Base-by-base conservation (phyloP, 371 early-diverging fungal genomes). In the Capniomyces stellatus region DNA sequence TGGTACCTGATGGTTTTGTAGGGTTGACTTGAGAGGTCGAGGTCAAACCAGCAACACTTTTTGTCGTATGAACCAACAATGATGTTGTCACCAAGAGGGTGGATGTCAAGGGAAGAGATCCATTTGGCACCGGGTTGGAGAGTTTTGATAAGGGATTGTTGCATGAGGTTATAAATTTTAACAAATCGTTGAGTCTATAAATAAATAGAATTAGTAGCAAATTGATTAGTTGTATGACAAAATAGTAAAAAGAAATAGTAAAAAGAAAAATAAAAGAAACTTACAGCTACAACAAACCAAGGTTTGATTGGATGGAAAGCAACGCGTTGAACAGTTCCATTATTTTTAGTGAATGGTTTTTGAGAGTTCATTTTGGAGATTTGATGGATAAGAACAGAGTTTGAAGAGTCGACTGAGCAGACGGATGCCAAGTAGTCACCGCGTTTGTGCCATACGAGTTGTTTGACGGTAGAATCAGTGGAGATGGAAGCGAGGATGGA, bases 371-470 rank as follows among this genome's bases (percentile, higher is more conserved):
- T 81, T 66, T 83, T 82, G 40, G 90, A 80, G 35, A 92, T 57
- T 70, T 94, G 92, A 71, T 97, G 98, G 53, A 97, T 86, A 35
- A 84, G 65, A 4, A 97, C 83, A 2, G 90, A 51, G 40, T 58
- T 56, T 40, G 54, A 58, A 43, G 57, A 85, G 2, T 92, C 81
- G 1, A 83, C 73, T n/a, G n/a, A n/a, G n/a, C n/a, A n/a, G 8
- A 92, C 80, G 6, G 88, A 82, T 2, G 87, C 79, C 65, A 95
- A 78, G 66, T 97, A 95, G 66, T 97, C 94, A 57, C 98, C 98
- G 67, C 85, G 88, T 52, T 87, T 76, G 69, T 97, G 98, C 98
- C 98, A 97, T 28, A 78, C 75, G 27, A 95, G 69, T 49, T 81
- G 49, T 60, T 64, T 67, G 29, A 59, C 59, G 1, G 64, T 44